Conservation (phyloP, 176 grass and related monocot genomes). For the Chloris gayana region DNA sequence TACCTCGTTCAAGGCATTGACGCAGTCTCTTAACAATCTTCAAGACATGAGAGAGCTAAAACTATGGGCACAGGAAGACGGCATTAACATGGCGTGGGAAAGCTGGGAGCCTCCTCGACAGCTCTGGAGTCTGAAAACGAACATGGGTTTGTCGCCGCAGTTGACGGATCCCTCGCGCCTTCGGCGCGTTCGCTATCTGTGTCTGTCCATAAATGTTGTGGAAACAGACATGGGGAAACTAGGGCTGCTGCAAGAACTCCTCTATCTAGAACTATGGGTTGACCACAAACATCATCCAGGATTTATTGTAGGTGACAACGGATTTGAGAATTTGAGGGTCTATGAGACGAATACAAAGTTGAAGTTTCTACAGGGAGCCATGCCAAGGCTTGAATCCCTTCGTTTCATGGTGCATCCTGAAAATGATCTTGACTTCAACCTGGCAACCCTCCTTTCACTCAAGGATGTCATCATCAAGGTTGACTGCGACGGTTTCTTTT, state of each 20-base stretch:
- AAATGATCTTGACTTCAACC: too few relatives aligned
- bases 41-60: neutral
- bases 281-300: neutral
- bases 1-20: neutral
- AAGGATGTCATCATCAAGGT: too few relatives aligned
- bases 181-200: neutral
- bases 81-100: neutral
- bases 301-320: neutral
- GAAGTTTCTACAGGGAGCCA: neutral
- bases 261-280: neutral
- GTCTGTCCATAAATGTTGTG: fast-evolving
- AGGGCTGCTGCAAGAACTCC: neutral
- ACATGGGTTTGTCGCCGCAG: neutral
- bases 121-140: too few relatives aligned
- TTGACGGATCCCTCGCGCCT: neutral
- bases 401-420: neutral
- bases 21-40: neutral
- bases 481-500: too few relatives aligned
- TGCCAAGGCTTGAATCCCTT: neutral
- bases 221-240: neutral
- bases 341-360: neutral
- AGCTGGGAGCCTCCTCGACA: neutral
- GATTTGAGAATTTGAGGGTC: neutral
- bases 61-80: too few relatives aligned
- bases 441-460: too few relatives aligned